phyloP scores from a whole-genome alignment of 768 basidiomycete genomes.

The Psilocybe tampanensis region DNA sequence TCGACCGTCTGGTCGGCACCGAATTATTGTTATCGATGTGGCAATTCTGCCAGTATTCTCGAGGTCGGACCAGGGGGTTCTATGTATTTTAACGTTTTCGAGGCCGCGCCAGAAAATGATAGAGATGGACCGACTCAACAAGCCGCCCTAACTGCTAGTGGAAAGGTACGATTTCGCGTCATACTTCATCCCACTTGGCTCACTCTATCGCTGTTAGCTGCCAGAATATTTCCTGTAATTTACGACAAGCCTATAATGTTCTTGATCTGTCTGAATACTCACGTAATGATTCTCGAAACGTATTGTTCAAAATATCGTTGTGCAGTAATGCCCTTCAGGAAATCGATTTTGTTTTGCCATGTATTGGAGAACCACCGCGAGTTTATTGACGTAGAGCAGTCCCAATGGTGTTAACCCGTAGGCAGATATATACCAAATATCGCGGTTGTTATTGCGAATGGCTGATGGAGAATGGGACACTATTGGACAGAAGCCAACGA shows the following conservation, averaged over 20 bases:
- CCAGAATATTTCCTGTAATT: slow-evolving; percentile 78
- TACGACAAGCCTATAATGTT: slow-evolving; percentile 1
- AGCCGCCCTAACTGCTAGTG: slow-evolving; percentile 66
- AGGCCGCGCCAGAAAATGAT: slow-evolving; percentile 98
- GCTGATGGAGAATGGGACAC: not conserved
- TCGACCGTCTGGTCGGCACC: slow-evolving; percentile 99
- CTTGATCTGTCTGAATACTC: not conserved
- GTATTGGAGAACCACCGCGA: too few species aligned
- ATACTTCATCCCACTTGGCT: not conserved
- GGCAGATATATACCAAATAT: not conserved
- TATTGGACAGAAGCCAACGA: slow-evolving; percentile 11
- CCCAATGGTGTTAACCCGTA: too few species aligned
- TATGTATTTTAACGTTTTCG: slow-evolving; percentile 97
- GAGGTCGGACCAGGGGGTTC: slow-evolving; percentile 89
- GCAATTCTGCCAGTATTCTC: slow-evolving; percentile 94
- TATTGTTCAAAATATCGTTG: too few species aligned
- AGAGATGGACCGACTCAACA: slow-evolving; percentile 86
- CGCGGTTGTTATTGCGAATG: not conserved
- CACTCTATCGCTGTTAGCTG: slow-evolving; percentile 43
- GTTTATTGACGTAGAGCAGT: too few species aligned
- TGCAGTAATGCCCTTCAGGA: too few species aligned
- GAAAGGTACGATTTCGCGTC: slow-evolving; percentile 52
- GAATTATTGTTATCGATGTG: slow-evolving; percentile 98
- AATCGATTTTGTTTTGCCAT: too few species aligned
- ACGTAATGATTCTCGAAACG: not conserved